These are phyloP conservation scores for Septoria petroselini DNA, from an alignment of 2,329 filamentous ascomycete genomes.

Conservation along the genomic window DNA sequence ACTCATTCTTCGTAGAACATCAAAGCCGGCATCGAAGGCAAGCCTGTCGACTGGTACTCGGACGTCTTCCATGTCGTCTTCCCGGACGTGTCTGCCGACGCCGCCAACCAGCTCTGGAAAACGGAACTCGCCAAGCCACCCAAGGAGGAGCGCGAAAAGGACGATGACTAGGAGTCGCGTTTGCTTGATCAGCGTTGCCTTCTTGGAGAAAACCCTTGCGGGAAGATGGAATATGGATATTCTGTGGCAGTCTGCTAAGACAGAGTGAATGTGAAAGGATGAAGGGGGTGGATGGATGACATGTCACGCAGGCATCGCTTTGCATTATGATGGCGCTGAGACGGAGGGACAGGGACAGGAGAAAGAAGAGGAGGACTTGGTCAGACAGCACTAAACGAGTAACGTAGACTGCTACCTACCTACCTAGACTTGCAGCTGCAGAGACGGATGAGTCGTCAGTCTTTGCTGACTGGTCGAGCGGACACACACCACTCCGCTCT, in stretches of 20 bases:
- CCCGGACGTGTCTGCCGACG: conserved; percentile 68
- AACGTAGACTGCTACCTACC: too few species aligned
- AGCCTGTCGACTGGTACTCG: conserved; percentile 86
- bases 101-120: conserved; percentile 71
- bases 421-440: not conserved
- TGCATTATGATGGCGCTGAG: too few species aligned
- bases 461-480: not conserved
- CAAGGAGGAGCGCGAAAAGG: conserved; percentile 46
- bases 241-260: too few species aligned
- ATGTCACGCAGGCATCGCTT: too few species aligned
- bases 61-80: conserved; percentile 94
- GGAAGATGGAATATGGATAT: conserved; percentile 9
- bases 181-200: not conserved
- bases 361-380: too few species aligned
- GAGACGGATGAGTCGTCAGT: not conserved
- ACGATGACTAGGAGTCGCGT: conserved; percentile 20
- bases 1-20: conserved; percentile 67
- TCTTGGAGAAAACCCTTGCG: conserved; percentile 6
- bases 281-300: too few species aligned
- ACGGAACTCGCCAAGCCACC: conserved; percentile 57
- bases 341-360: too few species aligned
- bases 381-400: too few species aligned
- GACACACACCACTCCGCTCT: conserved; percentile 17
- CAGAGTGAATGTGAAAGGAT: too few species aligned
- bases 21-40: conserved; percentile 91